These are phyloP conservation scores for Capsella bursapastoris DNA, from an alignment of 345 rosid genomes.

Conservation along the genomic window DNA sequence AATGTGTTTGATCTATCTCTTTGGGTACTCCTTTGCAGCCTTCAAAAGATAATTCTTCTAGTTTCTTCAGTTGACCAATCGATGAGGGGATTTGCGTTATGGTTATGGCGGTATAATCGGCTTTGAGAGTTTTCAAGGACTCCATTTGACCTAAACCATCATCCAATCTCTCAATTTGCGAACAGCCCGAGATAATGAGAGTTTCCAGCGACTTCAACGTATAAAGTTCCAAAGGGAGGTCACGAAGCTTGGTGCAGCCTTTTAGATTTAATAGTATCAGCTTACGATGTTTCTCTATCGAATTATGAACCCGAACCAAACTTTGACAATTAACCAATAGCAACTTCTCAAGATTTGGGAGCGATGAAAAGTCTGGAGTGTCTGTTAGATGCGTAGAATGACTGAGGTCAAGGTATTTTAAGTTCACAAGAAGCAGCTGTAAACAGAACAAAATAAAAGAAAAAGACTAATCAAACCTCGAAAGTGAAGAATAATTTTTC, in stretches of 20 bases:
- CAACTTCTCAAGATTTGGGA: slow-evolving; percentile 38
- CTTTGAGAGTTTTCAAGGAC: slow-evolving; percentile 15
- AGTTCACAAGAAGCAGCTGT: neutral
- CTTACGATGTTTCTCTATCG: neutral
- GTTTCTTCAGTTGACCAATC: no score
- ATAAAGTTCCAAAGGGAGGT: neutral
- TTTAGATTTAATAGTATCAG: slow-evolving; percentile 1
- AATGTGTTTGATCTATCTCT: neutral
- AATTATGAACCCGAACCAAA: slow-evolving; percentile 10
- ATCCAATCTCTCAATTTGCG: slow-evolving; percentile 17
- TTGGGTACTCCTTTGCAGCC: slow-evolving; percentile 19
- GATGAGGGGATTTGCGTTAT: neutral
- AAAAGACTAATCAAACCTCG: neutral
- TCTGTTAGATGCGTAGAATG: neutral
- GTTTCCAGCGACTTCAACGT: slow-evolving; percentile 4
- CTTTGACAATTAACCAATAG: slow-evolving; percentile 13
- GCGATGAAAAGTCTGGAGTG: slow-evolving; percentile 22
- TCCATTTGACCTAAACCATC: slow-evolving; percentile 22
- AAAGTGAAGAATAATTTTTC: neutral
- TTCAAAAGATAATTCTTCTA: slow-evolving; percentile 13
- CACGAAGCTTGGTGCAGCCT: slow-evolving; percentile 14
- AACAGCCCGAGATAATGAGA: slow-evolving; percentile 37
- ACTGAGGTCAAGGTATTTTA: slow-evolving; percentile 34
- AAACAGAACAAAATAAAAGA: neutral
- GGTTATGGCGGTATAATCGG: neutral